These are phyloP conservation scores for Narthecium ossifragum DNA, from an alignment of 106 monocot species.

Conservation along the genomic window DNA sequence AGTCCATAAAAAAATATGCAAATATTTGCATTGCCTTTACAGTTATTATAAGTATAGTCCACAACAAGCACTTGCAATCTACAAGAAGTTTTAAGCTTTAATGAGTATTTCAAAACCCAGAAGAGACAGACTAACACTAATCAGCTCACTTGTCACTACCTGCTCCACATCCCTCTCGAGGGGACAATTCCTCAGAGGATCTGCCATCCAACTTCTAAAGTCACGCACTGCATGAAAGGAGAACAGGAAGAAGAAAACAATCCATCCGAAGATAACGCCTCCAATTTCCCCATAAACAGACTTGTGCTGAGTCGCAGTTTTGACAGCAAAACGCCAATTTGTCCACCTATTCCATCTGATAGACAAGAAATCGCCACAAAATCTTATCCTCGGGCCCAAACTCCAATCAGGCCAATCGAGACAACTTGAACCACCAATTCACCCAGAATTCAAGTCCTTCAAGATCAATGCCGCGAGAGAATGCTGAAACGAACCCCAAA, in stretches of 20 bases:
- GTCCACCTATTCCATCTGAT: background rate
- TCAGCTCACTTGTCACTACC: background rate
- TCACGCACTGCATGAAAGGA: constrained; percentile 7
- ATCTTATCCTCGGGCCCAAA: no score
- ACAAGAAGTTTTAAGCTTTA: background rate
- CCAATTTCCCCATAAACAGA: constrained; percentile 4
- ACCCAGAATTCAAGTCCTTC: no score
- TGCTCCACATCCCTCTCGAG: constrained; percentile 36
- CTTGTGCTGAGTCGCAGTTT: background rate
- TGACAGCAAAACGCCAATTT: background rate
- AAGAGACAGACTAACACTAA: background rate
- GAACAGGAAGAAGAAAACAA: background rate
- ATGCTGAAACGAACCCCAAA: background rate
- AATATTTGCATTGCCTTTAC: background rate
- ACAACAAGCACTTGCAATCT: background rate
- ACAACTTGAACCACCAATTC: no score
- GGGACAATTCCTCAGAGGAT: constrained; percentile 19
- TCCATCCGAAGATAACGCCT: background rate
- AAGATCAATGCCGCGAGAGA: no score
- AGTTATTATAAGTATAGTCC: background rate
- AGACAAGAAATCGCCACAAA: background rate
- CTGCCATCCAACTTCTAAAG: constrained; percentile 15
- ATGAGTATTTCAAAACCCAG: background rate
- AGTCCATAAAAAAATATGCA: background rate
- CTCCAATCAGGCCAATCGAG: no score